phyloP scores from a whole-genome alignment of 192 early-diverging fungal species.

The Podila horticola region DNA sequence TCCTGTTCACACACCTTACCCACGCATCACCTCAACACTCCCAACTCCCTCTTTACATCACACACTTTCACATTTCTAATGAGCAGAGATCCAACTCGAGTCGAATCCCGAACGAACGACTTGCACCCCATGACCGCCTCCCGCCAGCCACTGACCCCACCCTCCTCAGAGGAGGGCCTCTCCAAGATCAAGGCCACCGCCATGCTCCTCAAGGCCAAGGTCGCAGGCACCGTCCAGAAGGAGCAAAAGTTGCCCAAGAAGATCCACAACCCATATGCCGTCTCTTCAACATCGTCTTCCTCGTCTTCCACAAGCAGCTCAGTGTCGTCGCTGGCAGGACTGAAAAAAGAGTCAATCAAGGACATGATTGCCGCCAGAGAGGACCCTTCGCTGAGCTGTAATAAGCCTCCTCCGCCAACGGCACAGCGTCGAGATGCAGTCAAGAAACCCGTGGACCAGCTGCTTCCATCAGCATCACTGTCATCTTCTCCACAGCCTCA shows the following conservation, averaged over 20 bases:
- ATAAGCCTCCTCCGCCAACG: conserved; percentile 31
- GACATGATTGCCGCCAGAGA: conserved; percentile 46
- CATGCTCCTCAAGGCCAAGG: conserved; percentile 44
- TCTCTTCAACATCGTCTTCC: conserved; percentile 10
- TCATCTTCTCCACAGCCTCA: conserved; percentile 1
- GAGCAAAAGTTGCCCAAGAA: conserved; percentile 38
- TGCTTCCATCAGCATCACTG: background rate
- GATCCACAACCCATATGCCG: conserved; percentile 31
- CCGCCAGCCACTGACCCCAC: background rate
- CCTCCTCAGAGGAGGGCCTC: conserved; percentile 10
- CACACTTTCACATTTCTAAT: background rate
- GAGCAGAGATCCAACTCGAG: conserved; percentile 3
- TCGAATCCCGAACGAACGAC: background rate
- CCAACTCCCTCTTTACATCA: background rate
- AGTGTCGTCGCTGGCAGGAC: background rate
- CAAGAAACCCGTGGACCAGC: conserved; percentile 12
- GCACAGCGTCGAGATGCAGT: conserved; percentile 25
- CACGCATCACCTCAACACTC: background rate
- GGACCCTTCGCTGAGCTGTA: conserved; percentile 42
- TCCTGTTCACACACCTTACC: background rate
- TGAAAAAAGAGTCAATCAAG: conserved; percentile 22
- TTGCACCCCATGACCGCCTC: background rate
- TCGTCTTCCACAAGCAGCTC: conserved; percentile 2
- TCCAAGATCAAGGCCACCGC: conserved; percentile 51
- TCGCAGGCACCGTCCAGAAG: conserved; percentile 35